Percentiles rank a stretch among this genome's conserved stretches.
phyloP scores from a whole-genome alignment of 2,329 filamentous ascomycete genomes.

The Colletotrichum agaves region DNA sequence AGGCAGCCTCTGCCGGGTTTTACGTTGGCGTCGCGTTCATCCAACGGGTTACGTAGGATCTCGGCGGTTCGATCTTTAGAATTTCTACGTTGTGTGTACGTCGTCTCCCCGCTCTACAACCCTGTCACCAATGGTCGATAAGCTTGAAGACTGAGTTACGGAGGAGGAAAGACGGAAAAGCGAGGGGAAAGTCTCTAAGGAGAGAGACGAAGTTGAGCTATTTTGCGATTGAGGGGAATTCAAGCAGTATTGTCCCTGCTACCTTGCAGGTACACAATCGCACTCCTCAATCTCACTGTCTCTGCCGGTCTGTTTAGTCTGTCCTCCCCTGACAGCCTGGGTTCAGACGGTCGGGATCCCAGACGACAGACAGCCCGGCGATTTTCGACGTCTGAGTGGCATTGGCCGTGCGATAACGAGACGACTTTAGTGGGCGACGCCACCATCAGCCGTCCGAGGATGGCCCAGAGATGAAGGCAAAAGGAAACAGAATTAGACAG shows the following conservation, averaged over 20 bases:
- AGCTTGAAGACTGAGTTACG: conserved; percentile 1
- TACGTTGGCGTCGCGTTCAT: conserved; percentile 20
- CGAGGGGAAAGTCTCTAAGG: conserved; percentile 2
- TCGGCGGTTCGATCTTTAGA: neutral
- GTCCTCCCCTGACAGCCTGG: conserved; percentile 32
- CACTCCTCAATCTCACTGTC: conserved; percentile 34
- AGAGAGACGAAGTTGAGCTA: conserved; percentile 4
- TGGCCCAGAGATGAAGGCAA: conserved; percentile 36
- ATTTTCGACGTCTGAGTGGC: conserved; percentile 30
- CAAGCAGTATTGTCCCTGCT: neutral
- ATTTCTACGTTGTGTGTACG: neutral
- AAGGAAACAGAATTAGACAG: conserved; percentile 23
- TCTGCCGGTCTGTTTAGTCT: conserved; percentile 21
- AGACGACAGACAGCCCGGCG: conserved; percentile 24
- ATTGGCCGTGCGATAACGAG: conserved; percentile 35
- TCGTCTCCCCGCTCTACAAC: conserved; percentile 20
- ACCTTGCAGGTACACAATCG: neutral
- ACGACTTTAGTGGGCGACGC: conserved; percentile 32
- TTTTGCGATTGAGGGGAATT: conserved; percentile 25
- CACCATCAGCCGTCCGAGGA: conserved; percentile 32
- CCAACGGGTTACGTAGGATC: neutral
- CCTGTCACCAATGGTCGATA: conserved; percentile 11
- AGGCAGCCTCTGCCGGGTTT: neutral
- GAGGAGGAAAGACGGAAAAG: neutral
- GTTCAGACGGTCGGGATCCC: conserved; percentile 34